Base-by-base conservation (phyloP, 129 eudicot genomes). In the Cynara cardunculus region DNA sequence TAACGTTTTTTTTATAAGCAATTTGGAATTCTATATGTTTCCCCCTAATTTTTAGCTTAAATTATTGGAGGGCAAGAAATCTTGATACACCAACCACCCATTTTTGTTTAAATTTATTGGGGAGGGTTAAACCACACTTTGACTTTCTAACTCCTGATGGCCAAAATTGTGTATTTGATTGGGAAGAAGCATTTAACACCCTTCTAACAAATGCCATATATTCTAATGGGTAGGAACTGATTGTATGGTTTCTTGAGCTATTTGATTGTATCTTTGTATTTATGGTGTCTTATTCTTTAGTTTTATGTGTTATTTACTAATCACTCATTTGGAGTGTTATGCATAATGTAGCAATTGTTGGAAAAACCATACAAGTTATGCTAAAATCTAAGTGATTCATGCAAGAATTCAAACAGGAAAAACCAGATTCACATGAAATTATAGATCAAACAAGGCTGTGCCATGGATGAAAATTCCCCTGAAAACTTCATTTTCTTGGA, bases 121-220 rank as follows among this genome's bases (percentile, higher is more conserved):
- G 66, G 78, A 24, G 12, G 78, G 67, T 72, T 27, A 80, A 80
- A 61, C 25, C 1, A 61, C 12, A 1, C 66, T 39, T 72, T 26
- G 72, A 80, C 78, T 72, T 12, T 61, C 5, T 72, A 16, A 25
- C 22, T 35, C 37, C 32, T 5, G 59, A 41, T 7, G 31, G 77
- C 7, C 39, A 25, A 69, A 25, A 26, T 26, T 32, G 53, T 77
- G 64, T 18, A 34, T 56, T 56, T 82, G 78, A 59, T 71, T 82
- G 31, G 44, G 37, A 37, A 39, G 69, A 62, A 77, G 37, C 19
- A 21, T 49, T 44, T n/a, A 44, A 44, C 18, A 44, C n/a, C 56
- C 4, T 49, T 49, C 21, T 49, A 16, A 49, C 21, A 49, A 49
- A 49, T 49, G 61, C 61, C 5, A 49, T 6, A 49, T 49, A 14